Evolutionary conservation across 2,329 filamentous ascomycete genomes (phyloP), one percentile per base, ranked within the genome.

Genomic region (Emergomyces orientalis): DNA sequence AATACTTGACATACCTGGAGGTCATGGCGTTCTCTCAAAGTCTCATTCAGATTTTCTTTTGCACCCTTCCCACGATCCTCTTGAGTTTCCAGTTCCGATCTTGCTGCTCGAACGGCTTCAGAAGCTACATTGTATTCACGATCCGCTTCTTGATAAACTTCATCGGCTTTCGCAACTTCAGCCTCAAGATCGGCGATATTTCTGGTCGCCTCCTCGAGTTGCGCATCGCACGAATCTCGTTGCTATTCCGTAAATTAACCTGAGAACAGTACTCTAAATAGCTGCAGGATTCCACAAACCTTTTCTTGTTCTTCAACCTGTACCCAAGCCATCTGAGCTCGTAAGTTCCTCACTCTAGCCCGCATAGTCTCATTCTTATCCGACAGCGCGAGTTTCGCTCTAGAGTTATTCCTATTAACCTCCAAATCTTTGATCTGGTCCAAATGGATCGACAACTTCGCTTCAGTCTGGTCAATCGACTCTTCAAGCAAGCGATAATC

Each of bases 401-500:
- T 79, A 0, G 90, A 87, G 56, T 84, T 82, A 32, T 89, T 80
- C 60, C 78, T 80, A 54, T 80, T 80, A 39, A 80, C 79, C 68
- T 85, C 79, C n/a, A 90, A 77, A 17, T 78, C 75, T 13, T 79
- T 77, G n/a, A 91, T 78, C 64, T 89, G 85, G n/a, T 85, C 84
- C 52, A 83, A 74, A 45, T 85, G 84, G 34, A 81, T 80, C 11
- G 80, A 77, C 1, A 90, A 77, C 67, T 88, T 89, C 39, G 79
- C 79, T 62, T 87, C 82, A 63, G 87, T 90, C 41, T 84, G 84
- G 66, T 96, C 89, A 25, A 94, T 80, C 3, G 85, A 88, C 67
- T 96, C 88, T 65, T 88, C 86, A 17, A 97, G 86, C 63, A 96
- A 80, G 63, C 87, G 85, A 74, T 99, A 99, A 71, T 99, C 94